Base-by-base conservation (phyloP, 1,284 basidiomycete species). In the Cutaneotrichosporon cyanovorans region DNA sequence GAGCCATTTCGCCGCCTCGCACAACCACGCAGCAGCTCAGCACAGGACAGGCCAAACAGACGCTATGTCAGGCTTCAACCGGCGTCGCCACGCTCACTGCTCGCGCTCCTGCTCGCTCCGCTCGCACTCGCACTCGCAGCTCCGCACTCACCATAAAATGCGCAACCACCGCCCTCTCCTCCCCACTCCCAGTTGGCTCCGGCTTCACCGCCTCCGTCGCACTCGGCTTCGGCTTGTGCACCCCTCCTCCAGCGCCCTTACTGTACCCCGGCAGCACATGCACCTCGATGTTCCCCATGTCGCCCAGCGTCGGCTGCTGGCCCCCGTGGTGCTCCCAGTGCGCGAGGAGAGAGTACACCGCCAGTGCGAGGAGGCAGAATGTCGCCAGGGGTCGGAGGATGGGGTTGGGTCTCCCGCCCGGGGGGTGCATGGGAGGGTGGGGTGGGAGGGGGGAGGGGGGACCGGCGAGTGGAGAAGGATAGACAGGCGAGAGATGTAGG, bases 141-240 rank as follows among this genome's bases (percentile, higher is more conserved):
- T n/a, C n/a, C 11, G 37, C 22, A 55, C 64, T 35, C 40, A 71
- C 69, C 68, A 73, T 71, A 46, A 73, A 73, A 47, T 73, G 71
- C 10, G 69, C 71, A 3, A 69, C 61, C 23, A 66, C 67, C 48
- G 23, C 40, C 20, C 43, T 33, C 28, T 37, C 43, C 9, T 8
- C 8, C 32, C n/a, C n/a, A n/a, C 7, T 14, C 8, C 7, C 14
- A 6, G 32, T 15, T 14, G 32, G 32, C 32, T 34, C 9, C 11
- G 32, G n/a, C n/a, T n/a, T n/a, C n/a, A n/a, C n/a, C 25, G 25
- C 25, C 7, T 7, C 25, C 25, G 25, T 28, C 8, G 25, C 25
- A 12, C 25, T 28, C 25, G 25, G 25, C 12, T 28, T 12, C 12
- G 25, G 25, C n/a, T n/a, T n/a, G n/a, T n/a, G n/a, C n/a, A n/a